Evolutionary conservation across 257 asterid species (phyloP), one percentile per base, ranked within the genome.

Genomic region (Jacaranda mimosifolia): DNA sequence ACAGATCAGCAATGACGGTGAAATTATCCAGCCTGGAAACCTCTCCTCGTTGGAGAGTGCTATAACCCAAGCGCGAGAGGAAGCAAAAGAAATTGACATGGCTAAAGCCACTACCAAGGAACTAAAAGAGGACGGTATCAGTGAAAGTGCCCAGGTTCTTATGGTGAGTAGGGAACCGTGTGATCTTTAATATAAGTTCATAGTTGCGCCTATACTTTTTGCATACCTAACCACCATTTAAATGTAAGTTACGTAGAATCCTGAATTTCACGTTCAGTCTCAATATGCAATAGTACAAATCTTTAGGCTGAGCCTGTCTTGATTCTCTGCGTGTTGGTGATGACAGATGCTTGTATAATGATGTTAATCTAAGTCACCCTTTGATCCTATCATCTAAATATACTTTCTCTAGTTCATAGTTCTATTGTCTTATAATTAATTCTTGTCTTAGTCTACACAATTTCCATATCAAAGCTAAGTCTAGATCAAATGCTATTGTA

Each of bases 61-160:
- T 9, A 82, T 92, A 57, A 70, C 89, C 67, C 92, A 88, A 82
- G 83, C 91, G 1, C 82, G 97, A 59, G 92, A 89, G 80, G 95
- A 94, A 77, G 94, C 86, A 8, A 87, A 83, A 75, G 96, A 88
- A 80, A 85, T 74, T 1, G 87, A 83, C 58, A 55, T 52, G 52
- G 97, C 97, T 26, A 92, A 86, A 81, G 91, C 96, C 32, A 85
- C 92, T 1, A 76, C 87, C 5, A 89, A 78, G 85, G 92, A 79
- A 12, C 74, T 87, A 55, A 91, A 88, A 81, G 98, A 92, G 73
- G 97, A 94, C 35, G 97, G 98, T 3, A 79, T 94, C 70, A 86
- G 90, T 39, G 89, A 91, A 21, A 94, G 94, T 35, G 90, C 89
- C 21, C 97, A 90, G 80, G 86, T 94, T 82, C 94, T 94, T 76